Evolutionary conservation across 495 filamentous ascomycete genomes (phyloP).

Genomic region (Aspergillus nanangensis): DNA sequence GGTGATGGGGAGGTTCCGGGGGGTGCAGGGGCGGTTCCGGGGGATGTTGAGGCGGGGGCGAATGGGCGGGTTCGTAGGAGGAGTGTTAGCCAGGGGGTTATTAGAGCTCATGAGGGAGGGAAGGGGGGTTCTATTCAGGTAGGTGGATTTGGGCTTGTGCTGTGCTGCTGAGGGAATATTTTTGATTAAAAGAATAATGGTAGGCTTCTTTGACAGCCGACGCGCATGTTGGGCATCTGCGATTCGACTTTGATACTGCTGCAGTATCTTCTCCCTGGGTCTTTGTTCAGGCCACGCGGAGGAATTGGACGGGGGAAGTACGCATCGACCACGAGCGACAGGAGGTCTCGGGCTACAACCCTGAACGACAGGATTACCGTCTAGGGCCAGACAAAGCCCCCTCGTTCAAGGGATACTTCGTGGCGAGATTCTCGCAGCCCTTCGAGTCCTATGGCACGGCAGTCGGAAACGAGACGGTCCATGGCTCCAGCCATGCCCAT

Average conservation of each 20-base stretch:
- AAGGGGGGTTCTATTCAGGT: neutral
- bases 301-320: conserved; percentile 23
- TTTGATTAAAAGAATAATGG: too few species aligned
- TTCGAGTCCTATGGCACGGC: conserved; percentile 15
- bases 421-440: conserved; percentile 20
- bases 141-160: neutral
- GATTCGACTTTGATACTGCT: conserved; percentile 12
- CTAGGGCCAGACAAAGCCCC: conserved; percentile 21
- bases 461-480: conserved; percentile 5
- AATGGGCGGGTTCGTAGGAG: conserved; percentile 14
- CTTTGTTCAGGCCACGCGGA: conserved; percentile 20
- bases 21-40: conserved; percentile 17
- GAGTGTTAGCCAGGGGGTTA: neutral
- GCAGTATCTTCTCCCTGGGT: conserved; percentile 13
- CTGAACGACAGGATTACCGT: conserved; percentile 25
- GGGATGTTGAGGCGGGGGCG: conserved; percentile 18
- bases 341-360: conserved; percentile 23
- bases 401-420: conserved; percentile 23
- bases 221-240: conserved; percentile 20
- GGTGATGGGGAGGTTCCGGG: conserved; percentile 20
- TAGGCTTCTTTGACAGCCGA: conserved; percentile 20
- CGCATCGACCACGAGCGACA: conserved; percentile 11
- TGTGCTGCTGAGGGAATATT: too few species aligned
- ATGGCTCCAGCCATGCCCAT: neutral
- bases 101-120: too few species aligned